Evolutionary conservation across 768 basidiomycete genomes (phyloP).

Genomic region (Phanerodontia chrysosporium): DNA sequence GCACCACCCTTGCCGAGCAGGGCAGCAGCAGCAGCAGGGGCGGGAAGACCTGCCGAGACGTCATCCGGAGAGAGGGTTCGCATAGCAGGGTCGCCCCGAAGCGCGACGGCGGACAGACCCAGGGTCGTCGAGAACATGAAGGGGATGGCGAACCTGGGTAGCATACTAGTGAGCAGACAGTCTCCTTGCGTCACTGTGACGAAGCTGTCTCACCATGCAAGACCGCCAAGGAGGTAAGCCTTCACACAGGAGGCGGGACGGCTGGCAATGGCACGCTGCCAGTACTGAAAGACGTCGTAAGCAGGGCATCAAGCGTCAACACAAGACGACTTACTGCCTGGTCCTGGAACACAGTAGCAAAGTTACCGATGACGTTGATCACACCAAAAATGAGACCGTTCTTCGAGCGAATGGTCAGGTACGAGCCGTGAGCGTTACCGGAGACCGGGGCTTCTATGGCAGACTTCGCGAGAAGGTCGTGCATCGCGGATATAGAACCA

Average conservation of each 20-base stretch:
- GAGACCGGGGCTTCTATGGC: constrained; percentile 53
- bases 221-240: constrained; percentile 84
- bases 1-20: constrained; percentile 80
- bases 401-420: constrained; percentile 54
- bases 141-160: constrained; percentile 83
- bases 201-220: constrained; percentile 65
- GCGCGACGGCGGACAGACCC: constrained; percentile 83
- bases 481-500: constrained; percentile 75
- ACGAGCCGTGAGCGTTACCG: constrained; percentile 84
- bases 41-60: constrained; percentile 85
- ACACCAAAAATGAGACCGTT: constrained; percentile 64
- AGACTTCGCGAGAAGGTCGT: constrained; percentile 65
- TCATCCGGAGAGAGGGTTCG: constrained; percentile 49
- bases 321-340: constrained; percentile 22
- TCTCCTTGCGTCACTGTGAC: not conserved
- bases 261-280: constrained; percentile 89
- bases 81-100: constrained; percentile 58
- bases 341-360: constrained; percentile 58
- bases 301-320: not conserved
- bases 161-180: not conserved
- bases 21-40: constrained; percentile 79
- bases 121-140: constrained; percentile 85
- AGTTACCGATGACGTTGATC: constrained; percentile 86
- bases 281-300: constrained; percentile 46
- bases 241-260: constrained; percentile 83